phyloP scores from a whole-genome alignment of 2,329 filamentous ascomycete species.

The Trichophyton benhamiae region DNA sequence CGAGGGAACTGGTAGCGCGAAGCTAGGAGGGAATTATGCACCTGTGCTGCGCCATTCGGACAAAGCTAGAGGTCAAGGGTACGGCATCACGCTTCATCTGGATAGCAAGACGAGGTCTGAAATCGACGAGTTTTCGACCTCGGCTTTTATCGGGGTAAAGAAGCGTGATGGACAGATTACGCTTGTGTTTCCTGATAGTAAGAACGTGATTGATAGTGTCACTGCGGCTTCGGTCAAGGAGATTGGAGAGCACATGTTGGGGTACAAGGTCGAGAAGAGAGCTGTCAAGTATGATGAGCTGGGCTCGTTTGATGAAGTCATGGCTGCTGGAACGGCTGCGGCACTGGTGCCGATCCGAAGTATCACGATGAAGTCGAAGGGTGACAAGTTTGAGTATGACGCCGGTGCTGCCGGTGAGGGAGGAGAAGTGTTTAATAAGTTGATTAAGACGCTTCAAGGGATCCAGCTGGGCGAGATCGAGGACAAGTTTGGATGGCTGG shows the following conservation, averaged over 20 bases:
- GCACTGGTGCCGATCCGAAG: conserved; percentile 84
- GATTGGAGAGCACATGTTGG: conserved; percentile 58
- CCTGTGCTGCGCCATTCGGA: conserved; percentile 83
- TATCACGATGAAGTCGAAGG: conserved; percentile 58
- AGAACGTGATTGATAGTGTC: conserved; percentile 75
- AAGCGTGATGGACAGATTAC: conserved; percentile 47
- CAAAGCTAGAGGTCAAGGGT: conserved; percentile 63
- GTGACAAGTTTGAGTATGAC: conserved; percentile 45
- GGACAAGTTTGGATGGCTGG: conserved; percentile 64
- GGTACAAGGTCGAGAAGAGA: conserved; percentile 72
- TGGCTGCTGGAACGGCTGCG: conserved; percentile 85
- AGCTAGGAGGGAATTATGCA: conserved; percentile 91
- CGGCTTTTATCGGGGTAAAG: conserved; percentile 74
- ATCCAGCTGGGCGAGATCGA: conserved; percentile 72
- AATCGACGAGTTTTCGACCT: conserved; percentile 92
- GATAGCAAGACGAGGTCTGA: conserved; percentile 74
- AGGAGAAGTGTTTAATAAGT: conserved; percentile 58
- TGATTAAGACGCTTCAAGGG: conserved; percentile 65
- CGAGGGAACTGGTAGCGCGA: conserved; percentile 78
- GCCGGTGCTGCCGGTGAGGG: conserved; percentile 29
- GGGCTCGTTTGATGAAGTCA: conserved; percentile 58
- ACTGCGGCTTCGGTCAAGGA: conserved; percentile 67
- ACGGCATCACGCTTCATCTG: conserved; percentile 86
- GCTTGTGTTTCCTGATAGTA: conserved; percentile 75
- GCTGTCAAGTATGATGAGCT: conserved; percentile 51